A percentile compares a stretch with the other conserved stretches of the same genome.
These are phyloP conservation scores for Penicillium palitans DNA, from an alignment of 2,329 filamentous ascomycete species.

Conservation along the genomic window DNA sequence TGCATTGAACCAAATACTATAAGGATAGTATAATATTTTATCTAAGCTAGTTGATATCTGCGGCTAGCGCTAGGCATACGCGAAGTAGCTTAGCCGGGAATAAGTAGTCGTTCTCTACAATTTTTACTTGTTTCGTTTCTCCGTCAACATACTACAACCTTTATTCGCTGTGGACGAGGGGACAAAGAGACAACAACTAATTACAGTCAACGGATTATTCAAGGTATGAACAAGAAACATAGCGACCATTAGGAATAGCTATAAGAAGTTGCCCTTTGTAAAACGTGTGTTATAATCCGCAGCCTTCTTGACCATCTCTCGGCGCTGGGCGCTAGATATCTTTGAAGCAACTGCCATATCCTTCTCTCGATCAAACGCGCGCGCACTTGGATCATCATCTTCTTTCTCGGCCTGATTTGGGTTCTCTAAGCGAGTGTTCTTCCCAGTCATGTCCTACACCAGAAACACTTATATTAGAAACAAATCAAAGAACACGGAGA, in stretches of 20 bases:
- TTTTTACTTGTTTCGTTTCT: too few species aligned
- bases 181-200: too few species aligned
- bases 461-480: neutral
- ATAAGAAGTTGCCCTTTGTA: slow-evolving; percentile 65
- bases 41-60: too few species aligned
- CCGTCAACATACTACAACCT: too few species aligned
- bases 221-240: too few species aligned
- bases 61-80: too few species aligned
- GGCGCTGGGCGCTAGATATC: slow-evolving; percentile 71
- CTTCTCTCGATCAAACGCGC: slow-evolving; percentile 88
- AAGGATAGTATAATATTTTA: too few species aligned
- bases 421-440: slow-evolving; percentile 46
- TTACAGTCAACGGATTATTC: too few species aligned
- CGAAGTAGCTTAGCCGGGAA: too few species aligned
- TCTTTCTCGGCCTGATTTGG: slow-evolving; percentile 62
- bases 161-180: too few species aligned
- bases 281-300: slow-evolving; percentile 81
- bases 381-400: slow-evolving; percentile 86
- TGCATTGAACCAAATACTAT: too few species aligned
- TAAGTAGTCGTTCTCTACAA: too few species aligned
- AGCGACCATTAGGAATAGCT: neutral
- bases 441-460: slow-evolving; percentile 46
- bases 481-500: neutral
- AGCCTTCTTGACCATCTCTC: slow-evolving; percentile 76
- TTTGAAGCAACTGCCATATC: slow-evolving; percentile 79